Evolutionary conservation across 352 stramenopile species (phyloP).

Genomic region (Phytophthora lateralis): DNA sequence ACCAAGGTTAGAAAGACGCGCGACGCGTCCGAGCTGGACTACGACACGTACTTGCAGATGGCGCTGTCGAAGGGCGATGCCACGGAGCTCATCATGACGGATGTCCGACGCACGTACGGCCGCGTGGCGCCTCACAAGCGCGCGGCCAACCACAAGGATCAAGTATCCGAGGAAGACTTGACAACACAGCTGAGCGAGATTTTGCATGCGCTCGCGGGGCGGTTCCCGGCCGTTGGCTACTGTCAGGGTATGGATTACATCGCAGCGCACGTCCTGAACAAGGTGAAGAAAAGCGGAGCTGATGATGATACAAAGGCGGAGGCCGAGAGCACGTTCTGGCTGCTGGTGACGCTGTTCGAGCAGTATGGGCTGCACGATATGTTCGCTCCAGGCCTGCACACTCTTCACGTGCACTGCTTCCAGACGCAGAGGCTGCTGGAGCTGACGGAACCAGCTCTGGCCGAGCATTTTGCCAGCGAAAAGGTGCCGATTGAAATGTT

Average conservation of each 20-base stretch:
- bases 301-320: slow-evolving; percentile 47
- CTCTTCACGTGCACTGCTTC: slow-evolving; percentile 81
- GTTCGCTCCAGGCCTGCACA: slow-evolving; percentile 75
- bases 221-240: slow-evolving; percentile 86
- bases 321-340: slow-evolving; percentile 82
- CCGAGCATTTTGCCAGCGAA: slow-evolving; percentile 75
- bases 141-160: slow-evolving; percentile 53
- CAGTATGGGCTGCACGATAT: slow-evolving; percentile 80
- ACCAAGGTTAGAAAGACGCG: slow-evolving; percentile 48
- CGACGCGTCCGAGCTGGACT: slow-evolving; percentile 68
- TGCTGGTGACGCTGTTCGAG: slow-evolving; percentile 83
- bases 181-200: slow-evolving; percentile 81
- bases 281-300: slow-evolving; percentile 72
- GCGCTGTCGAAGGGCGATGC: slow-evolving; percentile 83
- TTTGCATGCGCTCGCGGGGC: slow-evolving; percentile 76
- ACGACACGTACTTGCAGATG: slow-evolving; percentile 87
- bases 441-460: slow-evolving; percentile 55
- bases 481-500: slow-evolving; percentile 89
- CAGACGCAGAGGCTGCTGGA: slow-evolving; percentile 77
- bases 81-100: slow-evolving; percentile 84
- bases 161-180: slow-evolving; percentile 70
- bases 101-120: slow-evolving; percentile 83
- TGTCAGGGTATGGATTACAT: slow-evolving; percentile 92
- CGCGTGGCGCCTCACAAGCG: slow-evolving; percentile 83
- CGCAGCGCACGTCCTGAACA: slow-evolving; percentile 77